These are phyloP conservation scores for Loxodes magnus DNA, from an alignment of 73 alveolate genomes.

Conservation along the genomic window DNA sequence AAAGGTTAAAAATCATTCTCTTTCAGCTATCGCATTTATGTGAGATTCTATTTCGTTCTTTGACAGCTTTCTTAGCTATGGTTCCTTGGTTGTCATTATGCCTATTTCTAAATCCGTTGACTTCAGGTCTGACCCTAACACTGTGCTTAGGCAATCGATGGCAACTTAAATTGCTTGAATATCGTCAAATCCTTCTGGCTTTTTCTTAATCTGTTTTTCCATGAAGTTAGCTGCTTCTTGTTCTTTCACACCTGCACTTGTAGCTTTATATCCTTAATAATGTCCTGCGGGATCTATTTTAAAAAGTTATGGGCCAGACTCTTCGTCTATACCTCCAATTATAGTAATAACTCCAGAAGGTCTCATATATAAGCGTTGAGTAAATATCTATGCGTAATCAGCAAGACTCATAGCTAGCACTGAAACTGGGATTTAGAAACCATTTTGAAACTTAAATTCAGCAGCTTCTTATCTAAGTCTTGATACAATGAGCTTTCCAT, in stretches of 20 bases:
- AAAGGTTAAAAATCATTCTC: conserved; percentile 23
- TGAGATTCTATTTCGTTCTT: conserved; percentile 24
- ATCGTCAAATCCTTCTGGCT: conserved; percentile 47
- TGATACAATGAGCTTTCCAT: conserved; percentile 65
- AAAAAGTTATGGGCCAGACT: conserved; percentile 82
- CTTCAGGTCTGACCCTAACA: conserved; percentile 53
- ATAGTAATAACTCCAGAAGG: conserved; percentile 71
- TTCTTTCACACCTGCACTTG: conserved; percentile 89
- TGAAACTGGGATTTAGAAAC: conserved; percentile 77
- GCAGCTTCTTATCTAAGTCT: conserved; percentile 81
- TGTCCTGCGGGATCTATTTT: conserved; percentile 93
- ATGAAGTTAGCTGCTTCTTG: conserved; percentile 83
- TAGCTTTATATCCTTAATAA: conserved; percentile 65
- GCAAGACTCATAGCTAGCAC: conserved; percentile 79
- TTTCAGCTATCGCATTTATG: conserved; percentile 21
- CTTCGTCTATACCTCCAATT: conserved; percentile 81
- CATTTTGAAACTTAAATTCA: conserved; percentile 76
- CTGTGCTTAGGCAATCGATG: conserved; percentile 58
- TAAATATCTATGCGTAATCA: conserved; percentile 63
- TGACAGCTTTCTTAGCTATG: conserved; percentile 14
- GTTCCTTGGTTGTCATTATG: conserved; percentile 51
- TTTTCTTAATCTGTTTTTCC: conserved; percentile 76
- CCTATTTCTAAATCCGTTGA: conserved; percentile 88
- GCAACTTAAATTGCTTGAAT: conserved; percentile 70
- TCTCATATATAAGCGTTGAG: conserved; percentile 80